Conservation (phyloP, 2,329 filamentous ascomycete genomes). For the Colletotrichum liaoningense region DNA sequence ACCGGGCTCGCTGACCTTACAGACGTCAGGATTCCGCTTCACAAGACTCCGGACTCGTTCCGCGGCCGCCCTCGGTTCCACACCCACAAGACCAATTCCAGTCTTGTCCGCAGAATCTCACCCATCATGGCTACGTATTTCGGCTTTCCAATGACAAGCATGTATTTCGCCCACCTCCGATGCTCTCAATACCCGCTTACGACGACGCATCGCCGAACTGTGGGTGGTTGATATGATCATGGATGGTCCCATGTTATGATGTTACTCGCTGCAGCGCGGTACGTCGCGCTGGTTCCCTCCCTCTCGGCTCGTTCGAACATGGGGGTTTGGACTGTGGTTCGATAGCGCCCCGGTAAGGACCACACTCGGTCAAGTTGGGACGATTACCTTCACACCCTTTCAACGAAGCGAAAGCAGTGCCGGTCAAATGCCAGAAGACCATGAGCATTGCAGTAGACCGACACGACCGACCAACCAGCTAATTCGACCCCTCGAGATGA, state of each 20-base stretch:
- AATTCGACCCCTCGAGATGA: background rate
- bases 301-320: background rate
- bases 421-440: slow-evolving; percentile 25
- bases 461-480: slow-evolving; percentile 13
- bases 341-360: slow-evolving; percentile 12
- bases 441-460: background rate
- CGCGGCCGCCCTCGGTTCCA: background rate
- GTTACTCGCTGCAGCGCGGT: background rate
- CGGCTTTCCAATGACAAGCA: background rate
- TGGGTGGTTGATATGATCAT: background rate
- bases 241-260: background rate
- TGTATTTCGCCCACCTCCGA: background rate
- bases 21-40: slow-evolving; percentile 7
- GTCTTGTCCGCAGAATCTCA: background rate
- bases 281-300: background rate
- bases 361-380: slow-evolving; percentile 27
- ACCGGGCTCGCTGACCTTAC: slow-evolving; percentile 1
- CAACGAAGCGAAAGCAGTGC: slow-evolving; percentile 23
- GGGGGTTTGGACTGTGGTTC: slow-evolving; percentile 15
- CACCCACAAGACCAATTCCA: background rate
- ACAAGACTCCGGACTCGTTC: background rate
- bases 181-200: background rate
- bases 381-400: slow-evolving; percentile 30
- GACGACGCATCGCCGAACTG: background rate
- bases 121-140: background rate